phyloP scores from a whole-genome alignment of 208 protist species.

The Spongospora subterranea region DNA sequence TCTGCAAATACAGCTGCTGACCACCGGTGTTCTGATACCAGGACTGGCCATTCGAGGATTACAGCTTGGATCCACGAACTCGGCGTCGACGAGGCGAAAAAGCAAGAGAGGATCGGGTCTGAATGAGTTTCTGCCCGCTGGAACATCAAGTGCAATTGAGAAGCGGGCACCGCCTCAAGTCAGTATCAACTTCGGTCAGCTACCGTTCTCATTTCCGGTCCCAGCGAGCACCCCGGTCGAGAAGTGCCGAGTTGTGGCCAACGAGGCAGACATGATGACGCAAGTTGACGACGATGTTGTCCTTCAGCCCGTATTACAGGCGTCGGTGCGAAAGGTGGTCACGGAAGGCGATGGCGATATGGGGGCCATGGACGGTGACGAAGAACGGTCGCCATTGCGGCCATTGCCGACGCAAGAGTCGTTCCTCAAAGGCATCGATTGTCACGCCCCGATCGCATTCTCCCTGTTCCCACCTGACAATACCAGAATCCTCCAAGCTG shows the following conservation, averaged over 20 bases:
- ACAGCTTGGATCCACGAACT: background rate
- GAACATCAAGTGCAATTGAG: too few species aligned
- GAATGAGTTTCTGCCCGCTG: background rate
- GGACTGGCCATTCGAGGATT: background rate
- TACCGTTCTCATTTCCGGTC: conserved; percentile 8
- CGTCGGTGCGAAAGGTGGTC: background rate
- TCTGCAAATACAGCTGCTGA: background rate
- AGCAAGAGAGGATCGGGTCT: background rate
- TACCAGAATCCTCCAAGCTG: background rate
- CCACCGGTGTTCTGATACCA: background rate
- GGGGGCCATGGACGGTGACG: too few species aligned
- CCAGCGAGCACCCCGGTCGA: background rate
- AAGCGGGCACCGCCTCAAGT: background rate
- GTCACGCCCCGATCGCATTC: background rate
- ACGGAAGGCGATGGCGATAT: background rate
- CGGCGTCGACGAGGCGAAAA: background rate
- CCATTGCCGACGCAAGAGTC: background rate
- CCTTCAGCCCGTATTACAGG: background rate
- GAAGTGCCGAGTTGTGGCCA: background rate
- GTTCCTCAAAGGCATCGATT: background rate
- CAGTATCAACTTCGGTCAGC: background rate
- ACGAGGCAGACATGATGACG: background rate
- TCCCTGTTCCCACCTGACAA: background rate
- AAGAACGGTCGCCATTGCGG: background rate
- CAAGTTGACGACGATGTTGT: background rate